phyloP scores from a whole-genome alignment of 2,329 filamentous ascomycete genomes.

The Neophaeococcomyces mojaviensis region DNA sequence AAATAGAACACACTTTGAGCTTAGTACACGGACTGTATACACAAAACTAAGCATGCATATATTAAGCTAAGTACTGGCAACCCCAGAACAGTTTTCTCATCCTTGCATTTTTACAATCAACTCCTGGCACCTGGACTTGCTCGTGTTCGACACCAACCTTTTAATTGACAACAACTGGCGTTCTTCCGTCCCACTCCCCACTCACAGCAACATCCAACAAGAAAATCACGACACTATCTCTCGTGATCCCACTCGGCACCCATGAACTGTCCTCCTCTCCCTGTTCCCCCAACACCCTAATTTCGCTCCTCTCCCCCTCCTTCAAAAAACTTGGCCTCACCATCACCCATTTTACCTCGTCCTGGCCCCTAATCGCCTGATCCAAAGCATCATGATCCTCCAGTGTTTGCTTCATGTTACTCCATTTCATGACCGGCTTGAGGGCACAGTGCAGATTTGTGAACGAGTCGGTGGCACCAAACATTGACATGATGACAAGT shows the following conservation, averaged over 20 bases:
- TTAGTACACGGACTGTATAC: no score
- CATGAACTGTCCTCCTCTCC: conserved; percentile 35
- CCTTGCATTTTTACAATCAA: neutral
- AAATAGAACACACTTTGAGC: no score
- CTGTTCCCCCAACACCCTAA: conserved; percentile 37
- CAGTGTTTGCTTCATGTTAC: conserved; percentile 41
- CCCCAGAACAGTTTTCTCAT: neutral
- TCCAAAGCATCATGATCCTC: conserved; percentile 45
- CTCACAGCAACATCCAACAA: conserved; percentile 39
- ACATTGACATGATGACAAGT: conserved; percentile 44
- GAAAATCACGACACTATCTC: conserved; percentile 40
- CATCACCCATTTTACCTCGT: conserved; percentile 35
- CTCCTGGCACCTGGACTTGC: no score
- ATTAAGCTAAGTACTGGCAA: no score
- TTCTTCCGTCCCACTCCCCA: conserved; percentile 35
- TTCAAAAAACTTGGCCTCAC: conserved; percentile 39
- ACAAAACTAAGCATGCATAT: no score
- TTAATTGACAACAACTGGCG: conserved; percentile 43
- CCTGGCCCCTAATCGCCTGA: conserved; percentile 30
- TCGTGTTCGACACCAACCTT: no score
- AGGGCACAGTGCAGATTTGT: conserved; percentile 35
- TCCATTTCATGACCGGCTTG: conserved; percentile 39
- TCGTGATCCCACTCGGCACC: conserved; percentile 30
- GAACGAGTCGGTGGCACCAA: conserved; percentile 44
- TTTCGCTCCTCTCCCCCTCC: conserved; percentile 29